Percentiles rank a stretch among this genome's conserved stretches.
phyloP scores from a whole-genome alignment of 352 stramenopile species.

The Globisporangium recalcitrans region DNA sequence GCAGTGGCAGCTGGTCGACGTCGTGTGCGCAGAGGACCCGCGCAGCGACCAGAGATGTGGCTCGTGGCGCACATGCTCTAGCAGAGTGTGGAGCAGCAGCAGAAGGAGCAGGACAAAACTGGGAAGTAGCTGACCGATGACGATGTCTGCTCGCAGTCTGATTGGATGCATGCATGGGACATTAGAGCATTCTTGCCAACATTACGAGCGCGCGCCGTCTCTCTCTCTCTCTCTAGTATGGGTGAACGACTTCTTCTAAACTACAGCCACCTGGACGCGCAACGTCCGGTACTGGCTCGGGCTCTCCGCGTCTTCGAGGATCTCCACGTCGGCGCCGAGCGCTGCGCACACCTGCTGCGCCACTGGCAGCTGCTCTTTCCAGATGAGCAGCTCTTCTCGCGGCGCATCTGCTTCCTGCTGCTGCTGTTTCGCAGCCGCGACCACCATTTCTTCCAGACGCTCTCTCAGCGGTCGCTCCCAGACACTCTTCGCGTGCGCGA shows the following conservation, averaged over 20 bases:
- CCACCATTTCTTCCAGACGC: conserved; percentile 30
- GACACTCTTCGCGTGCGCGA: conserved; percentile 58
- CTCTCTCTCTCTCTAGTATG: not conserved
- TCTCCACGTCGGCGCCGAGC: conserved; percentile 11
- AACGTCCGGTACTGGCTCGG: conserved; percentile 12
- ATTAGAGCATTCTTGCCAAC: not conserved
- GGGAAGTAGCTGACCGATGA: not conserved
- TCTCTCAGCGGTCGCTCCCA: conserved; percentile 62
- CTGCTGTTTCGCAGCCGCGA: conserved; percentile 20
- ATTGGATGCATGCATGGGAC: not conserved
- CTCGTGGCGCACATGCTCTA: not conserved
- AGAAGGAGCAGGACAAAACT: not conserved
- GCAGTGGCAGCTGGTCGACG: not conserved
- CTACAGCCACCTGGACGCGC: conserved; percentile 6
- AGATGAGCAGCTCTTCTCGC: conserved; percentile 44
- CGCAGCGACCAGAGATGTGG: not conserved
- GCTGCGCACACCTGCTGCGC: conserved; percentile 15
- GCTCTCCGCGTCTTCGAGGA: conserved; percentile 8
- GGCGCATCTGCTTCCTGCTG: not conserved
- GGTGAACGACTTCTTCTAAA: not conserved
- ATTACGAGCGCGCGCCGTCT: not conserved
- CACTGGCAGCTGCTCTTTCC: conserved; percentile 33
- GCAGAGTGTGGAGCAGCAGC: not conserved
- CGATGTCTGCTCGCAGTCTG: not conserved
- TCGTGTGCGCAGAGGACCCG: not conserved